Conservation (phyloP, 495 filamentous ascomycete species). For the Trichoderma parareesei region DNA sequence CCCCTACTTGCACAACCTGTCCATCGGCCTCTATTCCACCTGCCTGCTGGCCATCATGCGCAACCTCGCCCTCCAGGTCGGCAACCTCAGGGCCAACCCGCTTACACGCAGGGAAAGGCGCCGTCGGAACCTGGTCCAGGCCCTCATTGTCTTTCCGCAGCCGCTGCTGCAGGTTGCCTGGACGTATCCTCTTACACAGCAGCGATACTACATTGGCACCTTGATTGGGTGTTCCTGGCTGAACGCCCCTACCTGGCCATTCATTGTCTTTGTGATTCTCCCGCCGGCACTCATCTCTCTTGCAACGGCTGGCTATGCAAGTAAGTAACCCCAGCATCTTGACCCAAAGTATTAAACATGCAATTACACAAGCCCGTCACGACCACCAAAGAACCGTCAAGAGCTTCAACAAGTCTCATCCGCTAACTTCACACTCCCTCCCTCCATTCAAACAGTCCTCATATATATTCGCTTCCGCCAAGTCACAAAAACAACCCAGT, state of each 20-base stretch:
- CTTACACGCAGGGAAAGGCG: slow-evolving; percentile 43
- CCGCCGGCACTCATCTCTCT: slow-evolving; percentile 61
- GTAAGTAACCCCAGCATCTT: slow-evolving; percentile 42
- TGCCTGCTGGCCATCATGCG: slow-evolving; percentile 65
- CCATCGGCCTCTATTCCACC: slow-evolving; percentile 55
- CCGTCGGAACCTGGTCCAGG: slow-evolving; percentile 48
- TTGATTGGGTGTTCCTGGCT: slow-evolving; percentile 64
- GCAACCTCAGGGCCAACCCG: slow-evolving; percentile 45
- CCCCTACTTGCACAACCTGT: slow-evolving; percentile 47
- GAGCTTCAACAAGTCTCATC: slow-evolving; percentile 4
- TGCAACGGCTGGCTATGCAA: slow-evolving; percentile 56
- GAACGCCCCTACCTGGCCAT: slow-evolving; percentile 64
- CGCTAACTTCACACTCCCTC: neutral
- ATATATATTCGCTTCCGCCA: slow-evolving; percentile 59
- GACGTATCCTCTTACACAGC: slow-evolving; percentile 60
- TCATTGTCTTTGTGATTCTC: slow-evolving; percentile 53
- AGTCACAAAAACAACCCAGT: slow-evolving; percentile 54
- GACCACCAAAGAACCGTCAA: slow-evolving; percentile 12
- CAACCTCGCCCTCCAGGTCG: slow-evolving; percentile 66
- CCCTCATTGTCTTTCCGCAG: slow-evolving; percentile 58
- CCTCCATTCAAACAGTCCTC: slow-evolving; percentile 38
- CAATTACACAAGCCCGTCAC: neutral
- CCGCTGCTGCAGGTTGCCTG: slow-evolving; percentile 58
- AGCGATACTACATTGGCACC: slow-evolving; percentile 64
- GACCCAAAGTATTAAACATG: no score